phyloP scores from a whole-genome alignment of 257 asterid genomes.

The Thymus mandschuricus region DNA sequence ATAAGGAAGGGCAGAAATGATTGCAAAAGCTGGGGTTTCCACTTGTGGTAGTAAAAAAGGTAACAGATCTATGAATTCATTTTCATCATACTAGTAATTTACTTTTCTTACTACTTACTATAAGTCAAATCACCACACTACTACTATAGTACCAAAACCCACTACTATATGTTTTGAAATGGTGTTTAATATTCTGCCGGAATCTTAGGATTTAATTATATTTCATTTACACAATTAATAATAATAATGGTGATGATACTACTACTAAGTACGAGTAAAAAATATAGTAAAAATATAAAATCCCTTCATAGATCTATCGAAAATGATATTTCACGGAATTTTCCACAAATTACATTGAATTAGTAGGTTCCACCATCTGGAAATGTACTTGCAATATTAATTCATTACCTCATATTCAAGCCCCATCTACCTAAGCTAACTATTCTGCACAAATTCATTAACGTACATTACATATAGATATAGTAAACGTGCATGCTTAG shows the following conservation, averaged over 20 bases:
- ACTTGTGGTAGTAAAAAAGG: constrained; percentile 31
- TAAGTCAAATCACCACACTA: no score
- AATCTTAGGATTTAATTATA: no score
- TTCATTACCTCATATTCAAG: constrained; percentile 10
- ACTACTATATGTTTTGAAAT: no score
- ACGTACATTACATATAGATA: neutral
- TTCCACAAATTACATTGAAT: constrained; percentile 19
- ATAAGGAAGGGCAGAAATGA: constrained; percentile 40
- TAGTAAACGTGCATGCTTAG: neutral
- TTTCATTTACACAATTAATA: no score
- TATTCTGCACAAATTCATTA: neutral
- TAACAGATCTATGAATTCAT: neutral
- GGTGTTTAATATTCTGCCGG: no score
- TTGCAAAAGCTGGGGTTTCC: constrained; percentile 31
- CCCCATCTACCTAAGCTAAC: neutral
- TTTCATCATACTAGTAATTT: no score
- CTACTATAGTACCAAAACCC: no score
- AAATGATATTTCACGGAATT: constrained; percentile 43
- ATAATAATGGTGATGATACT: neutral
- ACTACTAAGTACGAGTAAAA: no score
- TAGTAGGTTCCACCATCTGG: constrained; percentile 38
- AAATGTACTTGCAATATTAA: constrained; percentile 27
- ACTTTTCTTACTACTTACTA: no score
- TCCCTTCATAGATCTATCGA: constrained; percentile 44
- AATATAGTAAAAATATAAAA: constrained; percentile 30